phyloP scores from a whole-genome alignment of 2,329 filamentous ascomycete genomes.

The Phialemoniopsis sp. region DNA sequence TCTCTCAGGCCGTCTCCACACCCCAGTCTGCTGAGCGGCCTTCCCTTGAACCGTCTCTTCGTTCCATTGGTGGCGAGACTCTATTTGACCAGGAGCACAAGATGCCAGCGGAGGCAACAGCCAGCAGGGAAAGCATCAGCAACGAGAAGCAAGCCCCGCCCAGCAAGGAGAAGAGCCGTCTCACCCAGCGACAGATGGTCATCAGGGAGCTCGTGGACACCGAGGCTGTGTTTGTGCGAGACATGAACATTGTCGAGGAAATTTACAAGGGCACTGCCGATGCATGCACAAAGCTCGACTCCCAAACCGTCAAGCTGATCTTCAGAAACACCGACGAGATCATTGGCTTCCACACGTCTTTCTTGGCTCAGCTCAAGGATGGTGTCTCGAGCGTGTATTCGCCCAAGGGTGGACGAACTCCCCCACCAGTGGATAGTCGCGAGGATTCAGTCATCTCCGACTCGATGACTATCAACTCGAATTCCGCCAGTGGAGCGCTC shows the following conservation, averaged over 20 bases:
- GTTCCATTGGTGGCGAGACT: conserved; percentile 28
- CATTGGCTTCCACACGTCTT: conserved; percentile 76
- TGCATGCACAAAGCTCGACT: conserved; percentile 72
- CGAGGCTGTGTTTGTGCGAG: conserved; percentile 83
- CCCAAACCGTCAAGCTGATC: conserved; percentile 81
- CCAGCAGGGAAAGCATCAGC: conserved; percentile 3
- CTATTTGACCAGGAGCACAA: conserved; percentile 23
- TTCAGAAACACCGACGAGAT: conserved; percentile 94
- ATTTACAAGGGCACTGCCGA: conserved; percentile 95
- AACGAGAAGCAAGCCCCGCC: conserved; percentile 35
- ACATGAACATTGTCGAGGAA: conserved; percentile 96
- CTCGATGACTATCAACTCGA: conserved; percentile 25
- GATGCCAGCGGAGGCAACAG: conserved; percentile 1
- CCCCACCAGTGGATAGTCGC: conserved; percentile 31
- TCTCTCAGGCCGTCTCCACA: conserved; percentile 24
- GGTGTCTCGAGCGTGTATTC: conserved; percentile 77
- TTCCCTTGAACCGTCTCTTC: conserved; percentile 33
- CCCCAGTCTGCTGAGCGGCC: conserved; percentile 41
- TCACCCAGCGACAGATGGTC: conserved; percentile 76
- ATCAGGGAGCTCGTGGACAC: conserved; percentile 93
- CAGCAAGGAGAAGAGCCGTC: conserved; percentile 61
- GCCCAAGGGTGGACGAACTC: conserved; percentile 46
- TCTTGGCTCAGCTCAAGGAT: conserved; percentile 76
- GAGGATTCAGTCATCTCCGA: conserved; percentile 20
- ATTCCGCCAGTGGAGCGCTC: conserved; percentile 30